These are phyloP conservation scores for Penicillium goetzii DNA, from an alignment of 495 filamentous ascomycete genomes.

Conservation along the genomic window DNA sequence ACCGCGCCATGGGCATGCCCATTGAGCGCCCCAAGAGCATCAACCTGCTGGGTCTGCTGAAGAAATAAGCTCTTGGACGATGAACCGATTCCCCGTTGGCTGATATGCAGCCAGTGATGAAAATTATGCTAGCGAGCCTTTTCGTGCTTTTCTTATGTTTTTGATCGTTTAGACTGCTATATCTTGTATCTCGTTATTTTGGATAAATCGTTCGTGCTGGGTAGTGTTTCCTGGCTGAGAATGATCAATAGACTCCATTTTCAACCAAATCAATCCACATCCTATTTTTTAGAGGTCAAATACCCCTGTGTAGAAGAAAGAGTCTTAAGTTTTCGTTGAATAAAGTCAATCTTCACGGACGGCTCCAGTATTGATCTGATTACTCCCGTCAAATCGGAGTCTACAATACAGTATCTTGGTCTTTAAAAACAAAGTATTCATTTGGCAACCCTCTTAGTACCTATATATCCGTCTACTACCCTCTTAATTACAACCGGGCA, in stretches of 20 bases:
- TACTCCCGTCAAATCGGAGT: too few species aligned
- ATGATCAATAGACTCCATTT: background rate
- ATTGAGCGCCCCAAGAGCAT: slow-evolving; percentile 99
- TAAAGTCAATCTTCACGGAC: too few species aligned
- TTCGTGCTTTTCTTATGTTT: background rate
- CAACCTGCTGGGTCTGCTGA: slow-evolving; percentile 80
- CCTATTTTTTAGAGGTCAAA: slow-evolving; percentile 38
- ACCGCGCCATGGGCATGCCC: slow-evolving; percentile 89
- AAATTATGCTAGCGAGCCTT: slow-evolving; percentile 25
- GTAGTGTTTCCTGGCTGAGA: background rate
- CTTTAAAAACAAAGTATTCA: background rate
- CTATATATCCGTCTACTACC: background rate
- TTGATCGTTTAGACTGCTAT: slow-evolving; percentile 12
- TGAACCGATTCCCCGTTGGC: background rate
- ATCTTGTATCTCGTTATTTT: background rate
- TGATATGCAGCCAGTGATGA: slow-evolving; percentile 13
- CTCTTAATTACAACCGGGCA: slow-evolving; percentile 50
- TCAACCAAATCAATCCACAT: slow-evolving; percentile 37
- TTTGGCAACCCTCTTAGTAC: slow-evolving; percentile 10
- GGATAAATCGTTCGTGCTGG: background rate
- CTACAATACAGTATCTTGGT: background rate
- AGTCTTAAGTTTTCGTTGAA: background rate
- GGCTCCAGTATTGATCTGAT: too few species aligned
- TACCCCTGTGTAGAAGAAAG: slow-evolving; percentile 32
- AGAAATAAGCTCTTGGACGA: slow-evolving; percentile 40